These are phyloP conservation scores for Zygoascus flipseniorum DNA, from an alignment of 805 yeast species.

Conservation along the genomic window DNA sequence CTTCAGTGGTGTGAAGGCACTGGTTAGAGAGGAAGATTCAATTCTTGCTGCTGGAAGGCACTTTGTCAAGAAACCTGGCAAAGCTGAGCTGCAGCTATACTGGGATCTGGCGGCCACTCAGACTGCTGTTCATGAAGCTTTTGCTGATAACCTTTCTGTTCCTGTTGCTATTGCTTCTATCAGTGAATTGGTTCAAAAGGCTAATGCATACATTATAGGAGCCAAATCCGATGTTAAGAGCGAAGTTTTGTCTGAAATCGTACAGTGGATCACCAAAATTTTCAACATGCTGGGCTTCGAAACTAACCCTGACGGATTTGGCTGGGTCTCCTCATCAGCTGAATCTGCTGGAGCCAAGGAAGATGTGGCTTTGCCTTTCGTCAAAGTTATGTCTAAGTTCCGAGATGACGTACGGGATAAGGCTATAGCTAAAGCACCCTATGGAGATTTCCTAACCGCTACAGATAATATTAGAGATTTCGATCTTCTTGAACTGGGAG, in stretches of 20 bases:
- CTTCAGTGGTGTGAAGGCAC: conserved; percentile 80
- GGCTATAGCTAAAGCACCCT: conserved; percentile 56
- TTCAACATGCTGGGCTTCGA: conserved; percentile 70
- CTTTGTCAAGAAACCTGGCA: conserved; percentile 54
- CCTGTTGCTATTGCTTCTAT: conserved; percentile 63
- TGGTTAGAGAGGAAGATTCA: conserved; percentile 56
- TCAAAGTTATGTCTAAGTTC: conserved; percentile 66
- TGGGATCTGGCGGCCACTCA: conserved; percentile 44
- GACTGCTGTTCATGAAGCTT: conserved; percentile 57
- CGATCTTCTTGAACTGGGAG: conserved; percentile 66
- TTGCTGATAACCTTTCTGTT: conserved; percentile 82
- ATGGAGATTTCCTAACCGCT: conserved; percentile 49
- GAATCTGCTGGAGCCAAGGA: conserved; percentile 39
- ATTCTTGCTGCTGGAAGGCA: conserved; percentile 38
- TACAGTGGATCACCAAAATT: conserved; percentile 63
- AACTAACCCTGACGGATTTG: conserved; percentile 58
- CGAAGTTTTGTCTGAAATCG: conserved; percentile 58
- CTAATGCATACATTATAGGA: conserved; percentile 65
- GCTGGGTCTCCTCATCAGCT: conserved; percentile 49
- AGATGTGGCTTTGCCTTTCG: conserved; percentile 70
- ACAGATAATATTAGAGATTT: conserved; percentile 67
- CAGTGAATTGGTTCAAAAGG: conserved; percentile 56
- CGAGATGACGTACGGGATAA: conserved; percentile 71
- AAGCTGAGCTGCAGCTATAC: conserved; percentile 47
- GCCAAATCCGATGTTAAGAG: conserved; percentile 43